These are phyloP conservation scores for Phytophthora lateralis DNA, from an alignment of 352 stramenopile genomes.

Conservation along the genomic window DNA sequence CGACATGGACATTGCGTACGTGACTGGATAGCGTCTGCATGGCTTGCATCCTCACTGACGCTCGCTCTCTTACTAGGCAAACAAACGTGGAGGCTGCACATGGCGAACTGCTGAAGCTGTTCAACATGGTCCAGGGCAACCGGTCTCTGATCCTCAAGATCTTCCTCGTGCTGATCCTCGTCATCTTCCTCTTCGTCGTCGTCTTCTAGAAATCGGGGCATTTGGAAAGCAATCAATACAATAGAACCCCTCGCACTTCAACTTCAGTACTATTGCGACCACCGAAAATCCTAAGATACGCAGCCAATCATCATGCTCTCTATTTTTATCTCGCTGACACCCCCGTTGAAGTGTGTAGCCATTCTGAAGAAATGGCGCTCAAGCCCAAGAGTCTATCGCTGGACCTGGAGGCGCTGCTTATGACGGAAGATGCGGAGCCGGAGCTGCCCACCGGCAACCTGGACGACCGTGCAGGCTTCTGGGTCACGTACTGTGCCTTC, in stretches of 20 bases:
- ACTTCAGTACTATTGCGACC: conserved; percentile 4
- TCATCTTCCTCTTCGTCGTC: conserved; percentile 88
- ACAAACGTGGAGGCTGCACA: conserved; percentile 77
- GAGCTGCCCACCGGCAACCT: conserved; percentile 20
- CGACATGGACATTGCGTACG: conserved; percentile 88
- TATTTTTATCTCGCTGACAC: conserved; percentile 14
- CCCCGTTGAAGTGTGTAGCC: conserved; percentile 9
- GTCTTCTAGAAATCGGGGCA: conserved; percentile 54
- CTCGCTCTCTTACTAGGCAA: conserved; percentile 44
- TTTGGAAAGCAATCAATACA: conserved; percentile 14
- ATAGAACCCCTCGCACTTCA: conserved; percentile 22
- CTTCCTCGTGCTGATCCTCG: conserved; percentile 79
- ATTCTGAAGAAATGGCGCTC: conserved; percentile 22
- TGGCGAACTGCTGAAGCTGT: conserved; percentile 82
- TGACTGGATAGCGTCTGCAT: conserved; percentile 6
- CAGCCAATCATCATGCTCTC: conserved; percentile 14
- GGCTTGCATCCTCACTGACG: conserved; percentile 14
- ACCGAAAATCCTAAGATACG: not conserved
- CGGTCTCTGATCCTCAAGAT: conserved; percentile 88
- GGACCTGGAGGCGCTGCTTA: conserved; percentile 19
- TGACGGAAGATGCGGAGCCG: conserved; percentile 13
- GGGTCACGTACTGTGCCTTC: conserved; percentile 76
- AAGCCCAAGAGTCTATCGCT: conserved; percentile 28
- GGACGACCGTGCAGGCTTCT: conserved; percentile 47
- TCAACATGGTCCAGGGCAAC: conserved; percentile 84